Conservation (phyloP, 345 rosid genomes). For the Citrus medica region DNA sequence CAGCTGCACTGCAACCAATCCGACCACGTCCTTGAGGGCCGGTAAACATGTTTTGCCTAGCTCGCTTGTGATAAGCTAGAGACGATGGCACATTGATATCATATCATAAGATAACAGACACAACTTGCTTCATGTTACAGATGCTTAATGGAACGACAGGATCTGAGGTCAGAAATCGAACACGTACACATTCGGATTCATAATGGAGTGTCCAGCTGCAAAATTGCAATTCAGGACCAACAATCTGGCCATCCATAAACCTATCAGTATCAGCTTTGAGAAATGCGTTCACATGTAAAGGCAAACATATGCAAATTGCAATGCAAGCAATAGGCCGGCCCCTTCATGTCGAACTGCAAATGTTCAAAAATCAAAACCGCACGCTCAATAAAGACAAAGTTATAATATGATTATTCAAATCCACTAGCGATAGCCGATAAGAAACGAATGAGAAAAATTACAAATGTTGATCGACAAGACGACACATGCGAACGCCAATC, state of each 20-base stretch:
- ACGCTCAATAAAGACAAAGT: neutral
- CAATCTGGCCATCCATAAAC: neutral
- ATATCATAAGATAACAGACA: neutral
- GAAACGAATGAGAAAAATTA: neutral
- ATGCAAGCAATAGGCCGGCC: neutral
- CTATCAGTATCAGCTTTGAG: neutral
- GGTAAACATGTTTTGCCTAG: neutral
- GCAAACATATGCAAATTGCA: no score
- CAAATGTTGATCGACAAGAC: no score
- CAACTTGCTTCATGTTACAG: neutral
- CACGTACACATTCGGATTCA: neutral
- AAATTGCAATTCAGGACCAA: neutral
- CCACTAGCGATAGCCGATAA: neutral
- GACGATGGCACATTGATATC: neutral
- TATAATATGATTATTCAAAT: neutral
- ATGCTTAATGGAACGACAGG: neutral
- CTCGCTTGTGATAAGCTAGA: neutral
- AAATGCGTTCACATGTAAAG: constrained; percentile 6
- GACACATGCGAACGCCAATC: neutral
- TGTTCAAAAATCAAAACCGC: neutral
- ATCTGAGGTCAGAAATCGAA: neutral
- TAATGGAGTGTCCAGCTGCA: neutral
- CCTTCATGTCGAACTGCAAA: neutral
- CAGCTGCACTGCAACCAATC: no score
- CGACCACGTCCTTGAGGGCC: no score